Evolutionary conservation across 805 yeast species (phyloP).

Genomic region (Phaffomyces antillensis): DNA sequence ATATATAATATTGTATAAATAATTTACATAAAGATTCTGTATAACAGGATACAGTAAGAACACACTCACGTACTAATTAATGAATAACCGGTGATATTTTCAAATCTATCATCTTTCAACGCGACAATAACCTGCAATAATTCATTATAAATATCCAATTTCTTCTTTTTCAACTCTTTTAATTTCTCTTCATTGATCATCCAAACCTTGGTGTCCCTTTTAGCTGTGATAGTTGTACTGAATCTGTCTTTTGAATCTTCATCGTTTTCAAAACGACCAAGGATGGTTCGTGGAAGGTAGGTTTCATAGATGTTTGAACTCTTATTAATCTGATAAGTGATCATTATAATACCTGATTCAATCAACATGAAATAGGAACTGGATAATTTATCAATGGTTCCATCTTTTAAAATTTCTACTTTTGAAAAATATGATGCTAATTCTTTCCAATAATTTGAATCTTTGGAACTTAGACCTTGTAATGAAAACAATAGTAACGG

Average conservation of each 20-base stretch:
- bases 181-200: constrained; percentile 43
- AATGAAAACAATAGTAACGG: constrained; percentile 40
- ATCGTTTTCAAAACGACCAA: constrained; percentile 34
- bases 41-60: too few relatives aligned
- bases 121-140: constrained; percentile 53
- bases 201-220: constrained; percentile 65
- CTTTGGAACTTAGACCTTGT: constrained; percentile 34
- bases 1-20: too few relatives aligned
- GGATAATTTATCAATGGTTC: constrained; percentile 37
- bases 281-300: constrained; percentile 48
- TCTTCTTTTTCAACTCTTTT: constrained; percentile 38
- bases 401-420: constrained; percentile 43
- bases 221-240: constrained; percentile 44
- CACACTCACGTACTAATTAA: constrained; percentile 40
- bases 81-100: constrained; percentile 68
- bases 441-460: constrained; percentile 54
- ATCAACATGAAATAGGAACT: constrained; percentile 44
- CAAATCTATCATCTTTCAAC: constrained; percentile 63
- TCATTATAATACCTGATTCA: constrained; percentile 47
- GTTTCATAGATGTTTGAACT: constrained; percentile 31
- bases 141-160: constrained; percentile 55
- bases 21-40: too few relatives aligned
- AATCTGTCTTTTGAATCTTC: constrained; percentile 29
- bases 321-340: constrained; percentile 40
- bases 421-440: constrained; percentile 51